phyloP scores from a whole-genome alignment of 2,329 filamentous ascomycete species.

The Fusarium vanettenii region DNA sequence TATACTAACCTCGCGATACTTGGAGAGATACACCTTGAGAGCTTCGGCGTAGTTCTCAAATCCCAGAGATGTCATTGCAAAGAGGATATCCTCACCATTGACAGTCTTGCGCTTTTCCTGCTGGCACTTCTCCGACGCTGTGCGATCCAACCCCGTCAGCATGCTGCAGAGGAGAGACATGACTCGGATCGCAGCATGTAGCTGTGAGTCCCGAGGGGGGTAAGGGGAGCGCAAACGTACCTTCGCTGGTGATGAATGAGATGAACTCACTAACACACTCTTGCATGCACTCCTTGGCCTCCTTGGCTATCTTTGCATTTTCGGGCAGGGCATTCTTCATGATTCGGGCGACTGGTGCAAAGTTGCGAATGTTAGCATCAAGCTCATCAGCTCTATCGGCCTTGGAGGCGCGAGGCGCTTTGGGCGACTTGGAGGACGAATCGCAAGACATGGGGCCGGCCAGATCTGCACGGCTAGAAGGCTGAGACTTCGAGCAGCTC shows the following conservation, averaged over 20 bases:
- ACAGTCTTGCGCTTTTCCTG: constrained; percentile 99
- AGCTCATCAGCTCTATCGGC: constrained; percentile 65
- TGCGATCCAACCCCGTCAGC: constrained; percentile 35
- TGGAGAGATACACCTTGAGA: constrained; percentile 96
- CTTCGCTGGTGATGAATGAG: constrained; percentile 99
- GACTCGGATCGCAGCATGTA: constrained; percentile 16
- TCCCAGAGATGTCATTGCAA: constrained; percentile 98
- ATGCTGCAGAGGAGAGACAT: constrained; percentile 33
- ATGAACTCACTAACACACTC: constrained; percentile 99
- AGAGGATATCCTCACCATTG: constrained; percentile 98
- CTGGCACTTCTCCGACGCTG: constrained; percentile 98
- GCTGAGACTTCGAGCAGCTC: constrained; percentile 44
- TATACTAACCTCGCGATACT: constrained; percentile 91
- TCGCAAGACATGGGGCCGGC: constrained; percentile 70
- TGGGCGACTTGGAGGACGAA: constrained; percentile 64
- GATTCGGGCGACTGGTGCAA: constrained; percentile 95
- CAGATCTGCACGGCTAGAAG: constrained; percentile 48
- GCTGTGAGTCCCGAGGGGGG: constrained; percentile 14
- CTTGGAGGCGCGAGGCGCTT: constrained; percentile 60
- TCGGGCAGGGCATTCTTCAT: constrained; percentile 99
- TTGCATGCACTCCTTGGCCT: constrained; percentile 99
- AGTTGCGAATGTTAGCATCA: constrained; percentile 95
- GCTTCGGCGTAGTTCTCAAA: constrained; percentile 99
- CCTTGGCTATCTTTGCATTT: constrained; percentile 98
- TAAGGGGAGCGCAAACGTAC: constrained; percentile 63